Evolutionary conservation across 2,329 filamentous ascomycete species (phyloP), one percentile per base, ranked within the genome.

Genomic region (Botrytis deweyae): DNA sequence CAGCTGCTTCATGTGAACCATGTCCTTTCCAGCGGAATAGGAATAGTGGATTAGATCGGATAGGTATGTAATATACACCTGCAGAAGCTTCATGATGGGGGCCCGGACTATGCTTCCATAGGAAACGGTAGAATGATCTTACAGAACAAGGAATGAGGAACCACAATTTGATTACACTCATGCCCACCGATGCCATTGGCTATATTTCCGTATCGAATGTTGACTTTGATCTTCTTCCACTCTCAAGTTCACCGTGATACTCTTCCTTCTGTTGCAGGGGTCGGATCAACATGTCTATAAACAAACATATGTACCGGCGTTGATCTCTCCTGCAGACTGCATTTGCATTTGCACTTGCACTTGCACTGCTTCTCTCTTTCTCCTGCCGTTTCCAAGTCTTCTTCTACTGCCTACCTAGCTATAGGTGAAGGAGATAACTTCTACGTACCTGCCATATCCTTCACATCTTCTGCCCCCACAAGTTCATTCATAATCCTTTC

Each of bases 251-350:
- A 33, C 25, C 42, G 18, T 40, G 58, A 63, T 49, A 5, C 58
- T 20, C 58, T 20, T 36, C 38, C 18, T 33, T 33, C 25, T 22
- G 36, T 38, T 33, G 5, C 69, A 71, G 36, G 69, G 69, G 29
- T 71, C 42, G 25, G 69, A 33, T 52, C 29, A 38, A 16, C 20
- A 52, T 69, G n/a, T 8, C 33, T 42, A 42, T 42, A 38, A 29
- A 70, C 25, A 70, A 33, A 59, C 67, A 70, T 42, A 61, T 55
- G 20, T 61, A 58, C 67, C 67, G 36, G 52, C 46, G 36, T 68
- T 68, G 65, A n/a, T 68, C 42, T 68, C 65, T 68, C 49, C 65
- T 58, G 36, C 46, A 58, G 65, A 42, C 49, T 68, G 65, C 46
- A 40, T 67, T 67, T 67, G 14, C 14, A 38, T 29, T 49, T 66